Conservation (phyloP, 1,139 yeast species). For the Taiozyma sp. region DNA sequence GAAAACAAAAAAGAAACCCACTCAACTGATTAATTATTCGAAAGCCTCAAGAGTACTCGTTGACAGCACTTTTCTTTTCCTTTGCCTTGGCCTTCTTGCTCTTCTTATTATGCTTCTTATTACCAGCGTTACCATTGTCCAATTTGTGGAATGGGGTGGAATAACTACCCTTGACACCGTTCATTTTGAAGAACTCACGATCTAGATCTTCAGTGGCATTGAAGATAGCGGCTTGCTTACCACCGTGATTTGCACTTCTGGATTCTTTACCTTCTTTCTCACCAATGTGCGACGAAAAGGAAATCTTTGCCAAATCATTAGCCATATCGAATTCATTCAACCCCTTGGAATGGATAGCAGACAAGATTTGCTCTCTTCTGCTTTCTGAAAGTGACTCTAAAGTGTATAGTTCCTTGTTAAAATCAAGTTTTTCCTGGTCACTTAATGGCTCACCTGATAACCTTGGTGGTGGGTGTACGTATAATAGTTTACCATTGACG, state of each 20-base stretch:
- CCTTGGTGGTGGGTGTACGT: conserved; percentile 84
- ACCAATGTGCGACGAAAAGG: conserved; percentile 75
- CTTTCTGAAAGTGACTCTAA: conserved; percentile 63
- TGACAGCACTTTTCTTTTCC: not conserved
- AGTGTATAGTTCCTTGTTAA: conserved; percentile 71
- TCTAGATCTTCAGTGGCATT: conserved; percentile 80
- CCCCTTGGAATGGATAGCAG: conserved; percentile 55
- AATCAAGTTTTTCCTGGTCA: conserved; percentile 52
- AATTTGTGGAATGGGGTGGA: conserved; percentile 71
- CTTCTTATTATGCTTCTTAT: conserved; percentile 78
- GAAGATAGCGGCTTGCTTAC: conserved; percentile 74
- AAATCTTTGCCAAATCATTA: conserved; percentile 63
- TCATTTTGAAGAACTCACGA: conserved; percentile 75
- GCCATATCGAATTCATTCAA: conserved; percentile 59
- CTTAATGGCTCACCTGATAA: conserved; percentile 30
- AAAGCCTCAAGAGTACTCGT: not conserved
- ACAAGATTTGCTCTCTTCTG: conserved; percentile 65
- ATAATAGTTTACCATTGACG: conserved; percentile 85
- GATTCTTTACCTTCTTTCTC: conserved; percentile 38
- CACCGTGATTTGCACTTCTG: conserved; percentile 56
- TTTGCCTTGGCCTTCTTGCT: conserved; percentile 40
- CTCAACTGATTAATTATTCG: no score
- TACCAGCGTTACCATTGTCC: conserved; percentile 27
- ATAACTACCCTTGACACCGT: conserved; percentile 56
- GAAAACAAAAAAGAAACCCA: not conserved